Base-by-base conservation (phyloP, 192 early-diverging fungal genomes). In the Thamnidium elegans region DNA sequence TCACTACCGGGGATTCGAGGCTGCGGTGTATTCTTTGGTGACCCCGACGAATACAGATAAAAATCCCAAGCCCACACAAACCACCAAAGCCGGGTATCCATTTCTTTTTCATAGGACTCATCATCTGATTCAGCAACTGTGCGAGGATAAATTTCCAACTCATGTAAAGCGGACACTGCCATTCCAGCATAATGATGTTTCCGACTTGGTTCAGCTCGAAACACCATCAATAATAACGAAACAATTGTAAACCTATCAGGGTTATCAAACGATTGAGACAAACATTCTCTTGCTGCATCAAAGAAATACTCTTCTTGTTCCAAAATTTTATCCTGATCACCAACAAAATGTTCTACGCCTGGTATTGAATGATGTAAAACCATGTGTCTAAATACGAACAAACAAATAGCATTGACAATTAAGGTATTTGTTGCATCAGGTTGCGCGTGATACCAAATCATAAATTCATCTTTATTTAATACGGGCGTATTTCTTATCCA, bases 1-100 rank as follows among this genome's bases (percentile, higher is more conserved):
- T 70, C 26, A 17, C 54, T 54, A 26, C 65, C 58, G 10, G 54
- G 60, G 3, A 54, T 21, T 10, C 66, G 60, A 3, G 62, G 52
- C 20, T 61, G 62, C 34, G 71, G 71, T 14, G 71, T 73, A 13
- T 58, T 45, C n/a, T 60, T 68, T 0, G 65, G 55, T 13, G 58
- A 50, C 1, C 23, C 74, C 10, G 65, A 62, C 0, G 74, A 62
- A 19, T 65, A 76, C 6, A 64, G 65, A 26, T 44, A 66, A 68
- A 76, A 76, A 42, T 76, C 74, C 44, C 50, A 53, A 9, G 46
- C 31, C 74, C 74, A 76, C 4, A 55, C 62, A 64, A 64, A 76
- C 74, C 74, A 76, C 74, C 74, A 76, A 32, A 76, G 65, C 0
- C 74, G 65, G 47, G 74, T 76, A 30, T 76, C 74, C 53, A 76